A percentile compares a stretch with the other conserved stretches of the same genome.
Evolutionary conservation across 73 alveolate species (phyloP).

Genomic region (Paramecium bursaria): DNA sequence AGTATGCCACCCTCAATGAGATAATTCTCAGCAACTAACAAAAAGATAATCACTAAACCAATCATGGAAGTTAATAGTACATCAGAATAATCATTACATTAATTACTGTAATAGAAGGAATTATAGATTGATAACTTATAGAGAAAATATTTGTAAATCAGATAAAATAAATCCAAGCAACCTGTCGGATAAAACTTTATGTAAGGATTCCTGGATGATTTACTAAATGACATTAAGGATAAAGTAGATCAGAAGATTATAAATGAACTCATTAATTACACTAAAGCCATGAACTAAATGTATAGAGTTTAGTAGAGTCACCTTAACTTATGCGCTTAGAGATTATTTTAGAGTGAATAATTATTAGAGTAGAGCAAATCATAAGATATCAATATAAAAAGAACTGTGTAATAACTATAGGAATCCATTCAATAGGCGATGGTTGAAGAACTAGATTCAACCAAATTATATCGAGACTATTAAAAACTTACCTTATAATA

Average conservation of each 20-base stretch:
- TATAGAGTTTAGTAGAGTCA: slow-evolving; percentile 48
- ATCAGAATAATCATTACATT: slow-evolving; percentile 41
- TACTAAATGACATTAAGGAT: slow-evolving; percentile 4
- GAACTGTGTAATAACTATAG: slow-evolving; percentile 24
- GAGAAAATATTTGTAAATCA: slow-evolving; percentile 39
- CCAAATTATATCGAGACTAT: slow-evolving; percentile 45
- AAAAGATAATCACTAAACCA: too few relatives aligned
- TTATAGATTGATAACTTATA: slow-evolving; percentile 1
- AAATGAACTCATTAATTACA: background rate
- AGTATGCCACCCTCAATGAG: too few relatives aligned
- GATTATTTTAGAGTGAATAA: slow-evolving; percentile 17
- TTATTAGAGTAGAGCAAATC: slow-evolving; percentile 32
- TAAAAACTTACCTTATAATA: slow-evolving; percentile 13
- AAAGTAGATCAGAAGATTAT: slow-evolving; percentile 7
- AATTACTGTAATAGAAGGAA: slow-evolving; percentile 34
- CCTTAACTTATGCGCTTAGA: background rate
- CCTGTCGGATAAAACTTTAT: slow-evolving; percentile 48
- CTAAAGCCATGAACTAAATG: slow-evolving; percentile 38
- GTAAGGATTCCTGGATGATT: slow-evolving; percentile 54
- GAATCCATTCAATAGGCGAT: slow-evolving; percentile 37
- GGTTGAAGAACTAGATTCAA: slow-evolving; percentile 60
- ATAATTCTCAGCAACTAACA: too few relatives aligned
- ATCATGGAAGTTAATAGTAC: too few relatives aligned
- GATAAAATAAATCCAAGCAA: slow-evolving; percentile 26
- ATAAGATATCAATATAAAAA: background rate